Conservation (phyloP, 176 grass and related monocot species). For the Cenchrus purpureus region DNA sequence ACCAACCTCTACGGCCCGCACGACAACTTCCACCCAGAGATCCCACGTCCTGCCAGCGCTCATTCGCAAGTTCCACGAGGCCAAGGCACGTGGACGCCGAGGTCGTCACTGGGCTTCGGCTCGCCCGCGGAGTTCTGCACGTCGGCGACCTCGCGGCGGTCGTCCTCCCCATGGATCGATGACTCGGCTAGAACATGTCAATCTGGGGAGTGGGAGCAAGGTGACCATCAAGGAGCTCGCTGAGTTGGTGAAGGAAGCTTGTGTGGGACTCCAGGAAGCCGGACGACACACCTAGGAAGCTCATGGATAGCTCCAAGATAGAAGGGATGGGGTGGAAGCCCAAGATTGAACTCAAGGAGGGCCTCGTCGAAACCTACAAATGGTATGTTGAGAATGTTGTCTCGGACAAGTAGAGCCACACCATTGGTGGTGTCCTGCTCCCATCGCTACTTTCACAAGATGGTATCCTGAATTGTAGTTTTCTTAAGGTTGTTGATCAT, state of each 20-base stretch:
- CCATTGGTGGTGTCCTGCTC: not conserved
- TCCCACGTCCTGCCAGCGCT: conserved; percentile 66
- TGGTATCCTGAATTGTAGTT: conserved; percentile 1
- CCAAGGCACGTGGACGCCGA: conserved; percentile 49
- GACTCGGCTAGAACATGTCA: conserved; percentile 77
- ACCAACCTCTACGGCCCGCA: conserved; percentile 82
- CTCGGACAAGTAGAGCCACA: not conserved
- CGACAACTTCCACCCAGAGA: conserved; percentile 78
- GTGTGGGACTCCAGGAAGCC: conserved; percentile 79
- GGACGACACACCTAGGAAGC: conserved; percentile 75
- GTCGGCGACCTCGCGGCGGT: conserved; percentile 73
- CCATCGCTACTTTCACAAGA: not conserved
- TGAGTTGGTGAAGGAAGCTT: conserved; percentile 66
- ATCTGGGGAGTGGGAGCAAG: conserved; percentile 71
- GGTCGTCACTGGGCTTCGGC: conserved; percentile 74
- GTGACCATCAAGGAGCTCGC: conserved; percentile 81
- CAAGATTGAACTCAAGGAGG: conserved; percentile 63
- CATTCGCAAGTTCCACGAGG: conserved; percentile 74
- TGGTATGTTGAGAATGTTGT: conserved; percentile 78
- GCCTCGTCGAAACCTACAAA: conserved; percentile 69
- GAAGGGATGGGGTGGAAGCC: conserved; percentile 71
- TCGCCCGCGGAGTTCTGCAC: conserved; percentile 80
- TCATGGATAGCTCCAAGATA: conserved; percentile 87
- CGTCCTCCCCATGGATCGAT: conserved; percentile 71
- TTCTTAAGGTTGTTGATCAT: conserved; percentile 1